phyloP scores from a whole-genome alignment of 2,329 filamentous ascomycete species.

The Thermoascus crustaceus region DNA sequence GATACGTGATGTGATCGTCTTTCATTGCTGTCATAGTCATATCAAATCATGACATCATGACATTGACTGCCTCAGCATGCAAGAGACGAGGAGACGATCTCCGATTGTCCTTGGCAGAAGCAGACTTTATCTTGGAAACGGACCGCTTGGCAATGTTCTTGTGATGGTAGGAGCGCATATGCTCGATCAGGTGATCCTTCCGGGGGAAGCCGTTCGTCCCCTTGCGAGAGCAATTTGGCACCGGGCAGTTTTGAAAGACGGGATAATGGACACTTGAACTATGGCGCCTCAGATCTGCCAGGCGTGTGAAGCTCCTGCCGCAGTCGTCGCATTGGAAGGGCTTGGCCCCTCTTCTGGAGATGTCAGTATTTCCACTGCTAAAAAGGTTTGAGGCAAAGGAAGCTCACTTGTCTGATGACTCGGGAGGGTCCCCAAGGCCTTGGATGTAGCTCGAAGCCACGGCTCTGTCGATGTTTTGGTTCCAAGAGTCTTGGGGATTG shows the following conservation, averaged over 20 bases:
- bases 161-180: slow-evolving; percentile 49
- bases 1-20: no score
- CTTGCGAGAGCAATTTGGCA: slow-evolving; percentile 38
- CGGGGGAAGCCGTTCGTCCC: slow-evolving; percentile 46
- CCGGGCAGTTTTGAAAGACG: slow-evolving; percentile 37
- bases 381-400: not conserved
- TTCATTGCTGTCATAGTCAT: no score
- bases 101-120: no score
- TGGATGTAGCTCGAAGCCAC: not conserved
- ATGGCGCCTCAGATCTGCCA: slow-evolving; percentile 44
- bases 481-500: not conserved
- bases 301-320: slow-evolving; percentile 36
- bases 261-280: slow-evolving; percentile 39
- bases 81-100: no score
- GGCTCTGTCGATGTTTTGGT: not conserved
- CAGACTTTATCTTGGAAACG: slow-evolving; percentile 20
- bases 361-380: not conserved
- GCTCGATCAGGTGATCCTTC: slow-evolving; percentile 50
- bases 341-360: slow-evolving; percentile 17
- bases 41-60: no score
- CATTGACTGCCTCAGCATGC: no score
- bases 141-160: slow-evolving; percentile 36
- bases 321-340: slow-evolving; percentile 27
- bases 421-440: not conserved
- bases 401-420: slow-evolving; percentile 1